These are phyloP conservation scores for Suhomyces choctaworum DNA, from an alignment of 1,139 yeast species.

Conservation along the genomic window DNA sequence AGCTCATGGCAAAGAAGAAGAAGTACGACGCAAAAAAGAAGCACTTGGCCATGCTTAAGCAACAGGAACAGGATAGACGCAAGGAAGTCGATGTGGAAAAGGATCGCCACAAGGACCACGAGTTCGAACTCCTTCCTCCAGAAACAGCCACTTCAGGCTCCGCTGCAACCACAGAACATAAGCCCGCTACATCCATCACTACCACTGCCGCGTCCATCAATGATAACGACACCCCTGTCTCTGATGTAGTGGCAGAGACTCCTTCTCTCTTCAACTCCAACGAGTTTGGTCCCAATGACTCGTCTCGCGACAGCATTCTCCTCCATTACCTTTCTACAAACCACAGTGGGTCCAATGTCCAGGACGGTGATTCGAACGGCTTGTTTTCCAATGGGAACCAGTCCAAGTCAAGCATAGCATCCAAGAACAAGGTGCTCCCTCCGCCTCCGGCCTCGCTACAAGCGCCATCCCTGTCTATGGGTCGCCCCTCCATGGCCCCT, in stretches of 20 bases:
- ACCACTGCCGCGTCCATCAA: too few relatives aligned
- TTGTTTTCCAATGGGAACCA: conserved; percentile 16
- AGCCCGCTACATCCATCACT: too few relatives aligned
- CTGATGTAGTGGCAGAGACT: too few relatives aligned
- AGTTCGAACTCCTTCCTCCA: neutral
- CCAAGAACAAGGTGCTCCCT: conserved; percentile 36
- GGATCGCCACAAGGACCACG: conserved; percentile 6
- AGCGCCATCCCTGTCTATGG: conserved; percentile 3
- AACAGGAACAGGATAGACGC: conserved; percentile 20
- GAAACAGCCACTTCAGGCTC: too few relatives aligned
- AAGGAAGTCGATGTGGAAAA: conserved; percentile 6
- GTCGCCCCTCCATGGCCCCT: neutral
- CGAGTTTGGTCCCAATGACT: conserved; percentile 5
- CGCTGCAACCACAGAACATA: too few relatives aligned
- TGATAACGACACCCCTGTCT: too few relatives aligned
- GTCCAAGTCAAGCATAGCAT: conserved; percentile 18
- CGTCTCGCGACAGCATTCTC: conserved; percentile 16
- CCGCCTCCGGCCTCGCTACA: conserved; percentile 25
- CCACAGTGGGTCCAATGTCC: conserved; percentile 12
- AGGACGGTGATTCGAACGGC: conserved; percentile 8
- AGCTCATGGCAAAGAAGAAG: conserved; percentile 68
- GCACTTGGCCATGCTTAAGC: conserved; percentile 26
- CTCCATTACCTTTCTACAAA: conserved; percentile 14
- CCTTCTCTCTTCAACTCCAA: neutral
- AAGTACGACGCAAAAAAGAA: conserved; percentile 51